phyloP scores from a whole-genome alignment of 352 stramenopile genomes.

The Aphanomyces euteiches region DNA sequence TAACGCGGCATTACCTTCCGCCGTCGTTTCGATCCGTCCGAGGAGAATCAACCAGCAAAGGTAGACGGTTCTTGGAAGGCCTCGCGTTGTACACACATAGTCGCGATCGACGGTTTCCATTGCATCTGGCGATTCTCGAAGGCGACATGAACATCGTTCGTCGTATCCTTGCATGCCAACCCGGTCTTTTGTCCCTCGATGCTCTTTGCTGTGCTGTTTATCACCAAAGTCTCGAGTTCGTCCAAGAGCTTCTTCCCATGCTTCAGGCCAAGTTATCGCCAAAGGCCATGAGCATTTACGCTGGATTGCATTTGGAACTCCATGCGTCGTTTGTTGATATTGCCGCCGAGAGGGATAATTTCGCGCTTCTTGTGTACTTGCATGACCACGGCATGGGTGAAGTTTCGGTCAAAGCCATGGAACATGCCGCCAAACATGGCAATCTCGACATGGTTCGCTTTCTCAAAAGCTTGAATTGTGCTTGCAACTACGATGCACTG shows the following conservation, averaged over 20 bases:
- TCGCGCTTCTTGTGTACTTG: neutral
- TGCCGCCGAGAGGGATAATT: neutral
- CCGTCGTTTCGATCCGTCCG: neutral
- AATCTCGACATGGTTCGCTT: conserved; percentile 2
- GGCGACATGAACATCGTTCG: neutral
- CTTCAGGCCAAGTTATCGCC: too few relatives aligned
- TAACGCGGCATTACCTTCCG: neutral
- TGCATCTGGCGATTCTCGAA: neutral
- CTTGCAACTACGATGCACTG: too few relatives aligned
- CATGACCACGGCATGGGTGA: neutral
- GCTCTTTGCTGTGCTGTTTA: neutral
- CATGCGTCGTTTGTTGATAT: neutral
- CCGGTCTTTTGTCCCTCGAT: neutral
- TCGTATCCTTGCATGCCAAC: conserved; percentile 1
- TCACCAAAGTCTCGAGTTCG: neutral
- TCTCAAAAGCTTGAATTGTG: neutral
- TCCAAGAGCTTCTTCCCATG: too few relatives aligned
- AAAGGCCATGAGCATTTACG: too few relatives aligned
- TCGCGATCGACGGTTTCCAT: neutral
- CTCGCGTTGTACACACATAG: neutral
- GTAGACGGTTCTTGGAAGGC: neutral
- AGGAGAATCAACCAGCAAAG: too few relatives aligned
- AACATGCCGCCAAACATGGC: neutral
- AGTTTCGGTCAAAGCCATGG: neutral
- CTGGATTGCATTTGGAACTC: too few relatives aligned